Evolutionary conservation across 495 filamentous ascomycete genomes (phyloP).

Genomic region (Paragyromitra xinjiangensis): DNA sequence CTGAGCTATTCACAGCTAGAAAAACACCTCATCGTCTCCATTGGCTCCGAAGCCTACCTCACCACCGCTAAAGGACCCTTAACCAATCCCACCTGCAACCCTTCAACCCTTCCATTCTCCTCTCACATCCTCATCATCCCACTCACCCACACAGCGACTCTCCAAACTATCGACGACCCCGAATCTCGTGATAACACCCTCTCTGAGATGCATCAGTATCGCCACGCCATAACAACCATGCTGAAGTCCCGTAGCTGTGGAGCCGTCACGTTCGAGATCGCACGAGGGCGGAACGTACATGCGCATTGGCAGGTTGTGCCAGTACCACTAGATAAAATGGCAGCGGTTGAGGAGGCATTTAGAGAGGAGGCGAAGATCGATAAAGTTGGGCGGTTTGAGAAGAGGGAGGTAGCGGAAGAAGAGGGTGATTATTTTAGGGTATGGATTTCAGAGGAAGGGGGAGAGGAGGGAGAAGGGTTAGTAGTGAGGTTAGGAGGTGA

Average conservation of each 20-base stretch:
- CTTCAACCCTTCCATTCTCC: constrained; percentile 72
- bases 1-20: constrained; percentile 81
- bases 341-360: constrained; percentile 46
- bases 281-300: constrained; percentile 78
- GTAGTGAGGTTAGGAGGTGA: constrained; percentile 63
- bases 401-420: constrained; percentile 57
- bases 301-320: constrained; percentile 95
- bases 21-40: constrained; percentile 86
- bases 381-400: constrained; percentile 53
- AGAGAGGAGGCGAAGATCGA: constrained; percentile 22
- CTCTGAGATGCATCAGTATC: constrained; percentile 82
- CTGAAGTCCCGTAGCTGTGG: constrained; percentile 68
- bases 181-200: constrained; percentile 68
- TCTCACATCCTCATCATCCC: constrained; percentile 92
- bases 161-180: constrained; percentile 67
- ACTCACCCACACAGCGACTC: constrained; percentile 75
- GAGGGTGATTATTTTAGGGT: constrained; percentile 82
- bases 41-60: constrained; percentile 84
- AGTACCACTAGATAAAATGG: constrained; percentile 70
- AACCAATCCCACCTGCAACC: constrained; percentile 71
- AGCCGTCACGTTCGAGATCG: constrained; percentile 90
- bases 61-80: constrained; percentile 93
- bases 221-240: constrained; percentile 76
- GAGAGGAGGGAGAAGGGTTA: constrained; percentile 59
- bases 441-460: constrained; percentile 73